Evolutionary conservation across 805 yeast genomes (phyloP), one percentile per base, ranked within the genome.

Genomic region (Diddensiella transvaalensis): DNA sequence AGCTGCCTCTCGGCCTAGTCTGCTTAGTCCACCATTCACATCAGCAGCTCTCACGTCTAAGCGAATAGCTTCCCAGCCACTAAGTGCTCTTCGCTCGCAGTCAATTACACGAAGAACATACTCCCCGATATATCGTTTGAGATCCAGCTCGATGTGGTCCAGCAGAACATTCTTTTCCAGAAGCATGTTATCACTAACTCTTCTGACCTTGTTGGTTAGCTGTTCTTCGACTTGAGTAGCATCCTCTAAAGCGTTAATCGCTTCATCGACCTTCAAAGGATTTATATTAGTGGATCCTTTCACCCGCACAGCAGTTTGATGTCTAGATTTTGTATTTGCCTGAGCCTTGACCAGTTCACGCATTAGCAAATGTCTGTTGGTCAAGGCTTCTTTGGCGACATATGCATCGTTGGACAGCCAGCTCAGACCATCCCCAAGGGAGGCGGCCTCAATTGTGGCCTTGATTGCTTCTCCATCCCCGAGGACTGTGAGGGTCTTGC

Each of bases 311-410:
- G 95, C 95, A 3, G 78, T 74, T 42, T 79, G 77, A 59, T 87
- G 95, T 59, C 80, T 85, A 24, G 77, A 68, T 56, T 77, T 80
- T 1, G 96, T 80, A 48, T 74, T 79, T 4, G 81, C 79, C 64
- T 90, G 95, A 1, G 96, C 90, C 60, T 79, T 85, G 26, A 78
- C 60, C 44, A 88, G 71, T 56, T 93, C 99, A 46, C 97, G 77
- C 96, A 93, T 93, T 33, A 91, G 68, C 49, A 93, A 72, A 64
- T 93, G 96, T 50, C 99, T 75, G 67, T 91, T 90, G 0, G 99
- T 93, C 47, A 93, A 71, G 0, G 96, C 84, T 67, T 93, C 99
- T 65, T 93, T 93, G 49, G 90, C 84, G 49, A 85, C 82, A 64
- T 83, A 93, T 13, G 93, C 83, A 58, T 90, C 96, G 52, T 78